Percentiles rank a stretch among this genome's conserved stretches.
Conservation (phyloP, 345 rosid species). For the Dipteronia sinensis region DNA sequence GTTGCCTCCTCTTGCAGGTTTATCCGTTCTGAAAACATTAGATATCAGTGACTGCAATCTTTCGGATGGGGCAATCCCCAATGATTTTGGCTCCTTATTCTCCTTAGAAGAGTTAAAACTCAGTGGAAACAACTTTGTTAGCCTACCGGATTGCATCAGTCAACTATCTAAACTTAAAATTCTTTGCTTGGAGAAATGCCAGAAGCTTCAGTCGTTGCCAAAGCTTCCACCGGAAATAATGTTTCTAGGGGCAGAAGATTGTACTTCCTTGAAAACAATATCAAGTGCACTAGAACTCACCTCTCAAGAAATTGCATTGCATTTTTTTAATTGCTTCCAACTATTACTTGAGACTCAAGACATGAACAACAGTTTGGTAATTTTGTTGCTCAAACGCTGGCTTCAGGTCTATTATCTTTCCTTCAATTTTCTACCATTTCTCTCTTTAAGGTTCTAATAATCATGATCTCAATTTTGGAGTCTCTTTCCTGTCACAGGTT, state of each 20-base stretch:
- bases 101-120: background rate
- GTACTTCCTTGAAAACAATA: conserved; percentile 10
- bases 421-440: too few relatives aligned
- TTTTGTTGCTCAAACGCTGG: background rate
- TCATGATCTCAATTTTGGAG: too few relatives aligned
- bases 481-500: too few relatives aligned
- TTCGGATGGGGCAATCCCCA: background rate
- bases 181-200: conserved; percentile 8
- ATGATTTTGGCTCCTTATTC: background rate
- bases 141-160: background rate
- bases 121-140: background rate
- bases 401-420: background rate
- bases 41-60: background rate
- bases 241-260: background rate
- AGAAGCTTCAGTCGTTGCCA: background rate
- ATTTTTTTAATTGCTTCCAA: background rate
- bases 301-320: background rate
- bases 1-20: background rate
- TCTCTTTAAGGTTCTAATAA: too few relatives aligned
- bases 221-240: background rate
- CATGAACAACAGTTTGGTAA: background rate
- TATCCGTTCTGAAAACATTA: background rate
- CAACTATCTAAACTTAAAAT: conserved; percentile 11
- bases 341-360: background rate
- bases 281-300: too few relatives aligned